Base-by-base conservation (phyloP, 2,329 filamentous ascomycete genomes). In the Pseudonectria buxi region DNA sequence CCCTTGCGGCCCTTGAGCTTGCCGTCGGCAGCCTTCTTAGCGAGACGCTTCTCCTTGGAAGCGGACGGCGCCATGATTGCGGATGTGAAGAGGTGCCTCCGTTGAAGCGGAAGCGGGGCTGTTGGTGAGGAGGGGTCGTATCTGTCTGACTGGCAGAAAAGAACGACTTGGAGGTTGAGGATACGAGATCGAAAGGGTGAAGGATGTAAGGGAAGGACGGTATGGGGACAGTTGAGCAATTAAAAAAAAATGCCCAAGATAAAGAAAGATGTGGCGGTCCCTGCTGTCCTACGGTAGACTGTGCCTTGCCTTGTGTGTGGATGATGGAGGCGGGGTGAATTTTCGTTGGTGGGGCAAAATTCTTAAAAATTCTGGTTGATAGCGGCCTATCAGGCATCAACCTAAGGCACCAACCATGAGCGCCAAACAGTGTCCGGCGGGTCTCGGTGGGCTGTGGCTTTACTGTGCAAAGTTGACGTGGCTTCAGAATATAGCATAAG, bases 1-100 rank as follows among this genome's bases (percentile, higher is more conserved):
- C 79, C 71, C 68, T 82, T 81, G 51, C 81, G 76, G 46, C 79
- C 75, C 14, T 81, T 78, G 43, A 56, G 45, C 64, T 82, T 83
- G 62, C 83, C 85, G 32, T 85, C 70, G 57, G 75, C 78, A 49
- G 76, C 76, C 71, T 79, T 80, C 71, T 82, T 82, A 40, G 79
- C 79, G 47, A 83, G 72, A 63, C 80, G 72, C 71, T 82, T 83
- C 53, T 81, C 77, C 65, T 84, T 84, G 58, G 79, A 79, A 44
- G 77, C 68, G 43, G 79, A 83, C 57, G 81, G 71, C 43, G 59
- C 50, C 78, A 83, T 83, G 29, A 60, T 78, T 66, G 46, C 47
- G 51, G 46, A 44, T 35, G 45, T 44, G 37, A 32, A 33, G 41
- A 34, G 9, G 18, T 22, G 5, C 5, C 18, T 9, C 9, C 18